Evolutionary conservation across 257 asterid species (phyloP).

Genomic region (Solanum corneliomulleri): DNA sequence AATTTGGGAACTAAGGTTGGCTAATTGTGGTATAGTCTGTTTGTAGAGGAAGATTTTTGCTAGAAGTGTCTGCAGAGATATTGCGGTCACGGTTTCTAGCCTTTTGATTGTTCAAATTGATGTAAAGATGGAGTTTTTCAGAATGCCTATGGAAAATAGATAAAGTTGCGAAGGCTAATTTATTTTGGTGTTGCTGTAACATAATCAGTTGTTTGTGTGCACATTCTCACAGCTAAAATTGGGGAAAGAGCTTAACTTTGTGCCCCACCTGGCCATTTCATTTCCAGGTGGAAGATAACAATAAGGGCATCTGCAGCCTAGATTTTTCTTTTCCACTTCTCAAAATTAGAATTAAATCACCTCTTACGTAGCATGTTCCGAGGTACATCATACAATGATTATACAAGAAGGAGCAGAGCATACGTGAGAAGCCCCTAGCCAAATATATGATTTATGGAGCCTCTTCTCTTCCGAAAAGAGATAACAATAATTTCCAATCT

Average conservation of each 20-base stretch:
- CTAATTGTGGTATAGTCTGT: not conserved
- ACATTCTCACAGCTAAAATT: too few species aligned
- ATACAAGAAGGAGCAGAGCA: not conserved
- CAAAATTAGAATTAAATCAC: not conserved
- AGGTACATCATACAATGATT: not conserved
- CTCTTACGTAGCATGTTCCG: not conserved
- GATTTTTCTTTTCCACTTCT: not conserved
- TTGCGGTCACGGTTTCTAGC: not conserved
- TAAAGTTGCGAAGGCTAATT: not conserved
- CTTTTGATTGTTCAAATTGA: not conserved
- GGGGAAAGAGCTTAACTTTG: too few species aligned
- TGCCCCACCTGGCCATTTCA: not conserved
- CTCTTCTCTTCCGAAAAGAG: not conserved
- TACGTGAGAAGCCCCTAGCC: not conserved
- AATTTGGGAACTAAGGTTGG: not conserved
- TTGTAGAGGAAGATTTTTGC: too few species aligned
- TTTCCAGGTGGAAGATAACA: not conserved
- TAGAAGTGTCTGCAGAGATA: not conserved
- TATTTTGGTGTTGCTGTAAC: not conserved
- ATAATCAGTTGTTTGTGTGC: not conserved
- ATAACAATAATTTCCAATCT: not conserved
- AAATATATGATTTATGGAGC: not conserved
- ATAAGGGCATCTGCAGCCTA: not conserved
- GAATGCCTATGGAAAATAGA: not conserved
- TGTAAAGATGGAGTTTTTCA: not conserved